Conservation (phyloP, 2,329 filamentous ascomycete genomes). For the Emergomyces orientalis region DNA sequence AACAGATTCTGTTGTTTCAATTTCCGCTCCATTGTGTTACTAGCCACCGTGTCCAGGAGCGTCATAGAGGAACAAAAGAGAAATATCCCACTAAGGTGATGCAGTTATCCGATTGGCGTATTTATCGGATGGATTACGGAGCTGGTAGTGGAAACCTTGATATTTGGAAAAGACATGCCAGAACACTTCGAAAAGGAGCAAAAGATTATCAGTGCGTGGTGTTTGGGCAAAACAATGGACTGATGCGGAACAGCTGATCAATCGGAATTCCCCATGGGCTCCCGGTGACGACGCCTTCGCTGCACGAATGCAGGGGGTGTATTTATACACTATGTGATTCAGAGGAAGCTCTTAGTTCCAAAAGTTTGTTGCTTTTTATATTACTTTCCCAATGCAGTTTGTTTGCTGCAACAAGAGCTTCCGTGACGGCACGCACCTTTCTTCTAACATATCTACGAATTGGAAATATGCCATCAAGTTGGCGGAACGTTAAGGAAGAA, state of each 20-base stretch:
- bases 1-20: not conserved
- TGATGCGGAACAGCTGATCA: too few species aligned
- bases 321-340: not conserved
- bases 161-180: not conserved
- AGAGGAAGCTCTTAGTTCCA: not conserved
- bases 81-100: not conserved
- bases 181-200: not conserved
- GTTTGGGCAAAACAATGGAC: not conserved
- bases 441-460: not conserved
- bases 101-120: not conserved
- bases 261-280: too few species aligned
- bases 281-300: too few species aligned
- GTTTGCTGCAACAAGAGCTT: not conserved
- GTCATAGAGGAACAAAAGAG: not conserved
- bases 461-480: not conserved
- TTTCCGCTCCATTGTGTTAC: not conserved
- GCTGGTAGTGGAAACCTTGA: not conserved
- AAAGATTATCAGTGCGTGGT: not conserved
- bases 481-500: not conserved
- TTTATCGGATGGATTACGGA: not conserved
- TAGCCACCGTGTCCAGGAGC: not conserved
- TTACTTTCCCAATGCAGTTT: not conserved
- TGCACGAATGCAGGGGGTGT: not conserved
- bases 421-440: not conserved
- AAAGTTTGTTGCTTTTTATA: not conserved